Base-by-base conservation (phyloP, 148 eudicot species). In the Vaccinium corymbosum region DNA sequence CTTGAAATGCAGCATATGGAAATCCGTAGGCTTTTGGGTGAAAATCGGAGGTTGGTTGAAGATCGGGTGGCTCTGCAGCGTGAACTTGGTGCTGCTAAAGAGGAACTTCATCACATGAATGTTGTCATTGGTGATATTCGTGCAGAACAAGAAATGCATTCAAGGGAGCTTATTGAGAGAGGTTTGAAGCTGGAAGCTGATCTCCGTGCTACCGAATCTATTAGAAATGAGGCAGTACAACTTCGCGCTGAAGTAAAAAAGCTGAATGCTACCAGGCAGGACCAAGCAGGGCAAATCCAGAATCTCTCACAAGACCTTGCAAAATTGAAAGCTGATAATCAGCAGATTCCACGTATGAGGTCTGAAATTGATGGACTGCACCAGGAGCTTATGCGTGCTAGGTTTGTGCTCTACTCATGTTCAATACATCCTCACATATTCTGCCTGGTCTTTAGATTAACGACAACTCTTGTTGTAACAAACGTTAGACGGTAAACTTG, bases 121-220 rank as follows among this genome's bases (percentile, higher is more conserved):
- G 76, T 90, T 83, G 90, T 80, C 71, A 87, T 93, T 76, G 86
- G 87, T 81, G 99, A 97, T 82, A 92, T 93, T 59, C 93, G 92
- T 55, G 94, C 92, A 66, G 95, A 97, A 68, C 94, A 93, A 83
- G 99, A 97, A 10, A 70, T 89, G 59, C 94, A 85, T 75, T 90
- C 92, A 46, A 93, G 99, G 90, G 97, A 94, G 55, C 96, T 94
- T 66, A 86, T 97, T 61, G 97, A 97, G 76, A 93, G 92, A 82
- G 91, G 93, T 81, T 20, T 90, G 91, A 97, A 97, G 87, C 87
- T 97, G 81, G 99, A 97, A 86, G 92, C 90, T 89, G 98, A 97
- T 81, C 92, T 97, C 70, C 95, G 92, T 78, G 95, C 95, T 7
- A 85, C 91, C 51, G 98, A 94, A 78, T 94, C 95, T 78, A 76